Percentiles rank a stretch among this genome's conserved stretches.
These are phyloP conservation scores for Suhomyces vadensis DNA, from an alignment of 805 yeast species.

Conservation along the genomic window DNA sequence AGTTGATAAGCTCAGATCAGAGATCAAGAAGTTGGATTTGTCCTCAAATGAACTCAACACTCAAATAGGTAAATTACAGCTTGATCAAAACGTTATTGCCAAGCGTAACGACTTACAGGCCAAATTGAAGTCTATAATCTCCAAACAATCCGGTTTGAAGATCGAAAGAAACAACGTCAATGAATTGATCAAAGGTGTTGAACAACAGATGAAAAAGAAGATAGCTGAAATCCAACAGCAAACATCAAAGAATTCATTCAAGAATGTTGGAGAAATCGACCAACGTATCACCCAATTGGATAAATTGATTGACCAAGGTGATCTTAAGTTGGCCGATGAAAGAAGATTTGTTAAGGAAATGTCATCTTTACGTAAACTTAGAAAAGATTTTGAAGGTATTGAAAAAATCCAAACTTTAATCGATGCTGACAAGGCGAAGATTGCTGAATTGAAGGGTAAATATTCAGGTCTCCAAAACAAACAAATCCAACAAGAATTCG, in stretches of 20 bases:
- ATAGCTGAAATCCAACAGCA: constrained; percentile 70
- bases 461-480: constrained; percentile 58
- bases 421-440: constrained; percentile 75
- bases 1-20: constrained; percentile 54
- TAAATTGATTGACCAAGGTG: constrained; percentile 72
- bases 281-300: constrained; percentile 66
- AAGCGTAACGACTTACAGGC: constrained; percentile 35
- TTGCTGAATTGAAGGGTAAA: constrained; percentile 70
- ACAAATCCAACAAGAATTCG: constrained; percentile 69
- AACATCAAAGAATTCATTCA: constrained; percentile 70
- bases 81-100: constrained; percentile 32
- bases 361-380: constrained; percentile 74
- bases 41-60: constrained; percentile 52
- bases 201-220: constrained; percentile 70
- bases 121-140: constrained; percentile 42
- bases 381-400: constrained; percentile 72
- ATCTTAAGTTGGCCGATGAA: constrained; percentile 87
- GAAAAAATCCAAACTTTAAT: constrained; percentile 76
- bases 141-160: constrained; percentile 51
- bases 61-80: constrained; percentile 48
- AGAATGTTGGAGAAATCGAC: constrained; percentile 68
- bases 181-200: constrained; percentile 72
- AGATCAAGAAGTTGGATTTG: constrained; percentile 62
- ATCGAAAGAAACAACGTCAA: constrained; percentile 51
- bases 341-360: constrained; percentile 82